phyloP scores from a whole-genome alignment of 1,284 basidiomycete genomes.

The Waitea zeae region DNA sequence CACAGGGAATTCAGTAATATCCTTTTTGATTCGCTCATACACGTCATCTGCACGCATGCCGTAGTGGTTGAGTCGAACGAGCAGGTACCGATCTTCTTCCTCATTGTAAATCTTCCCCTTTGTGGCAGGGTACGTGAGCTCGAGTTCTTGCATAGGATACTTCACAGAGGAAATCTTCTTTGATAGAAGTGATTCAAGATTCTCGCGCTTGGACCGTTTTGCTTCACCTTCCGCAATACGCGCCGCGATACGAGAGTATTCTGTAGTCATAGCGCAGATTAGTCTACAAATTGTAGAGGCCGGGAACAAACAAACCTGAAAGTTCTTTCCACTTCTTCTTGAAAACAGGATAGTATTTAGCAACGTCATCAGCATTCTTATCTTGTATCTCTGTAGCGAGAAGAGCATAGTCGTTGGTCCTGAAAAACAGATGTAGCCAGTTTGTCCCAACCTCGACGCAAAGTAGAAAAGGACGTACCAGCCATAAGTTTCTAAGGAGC shows the following conservation, averaged over 20 bases:
- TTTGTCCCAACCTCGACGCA: background rate
- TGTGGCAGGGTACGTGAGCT: slow-evolving; percentile 86
- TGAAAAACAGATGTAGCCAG: slow-evolving; percentile 12
- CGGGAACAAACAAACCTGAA: slow-evolving; percentile 31
- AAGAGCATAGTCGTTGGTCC: slow-evolving; percentile 57
- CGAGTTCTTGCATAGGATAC: slow-evolving; percentile 89
- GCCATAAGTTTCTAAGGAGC: slow-evolving; percentile 75
- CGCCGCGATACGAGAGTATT: slow-evolving; percentile 67
- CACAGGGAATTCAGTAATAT: slow-evolving; percentile 91
- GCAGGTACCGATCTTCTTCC: slow-evolving; percentile 92
- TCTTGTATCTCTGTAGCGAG: slow-evolving; percentile 80
- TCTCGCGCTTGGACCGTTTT: slow-evolving; percentile 75
- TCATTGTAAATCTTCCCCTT: slow-evolving; percentile 94
- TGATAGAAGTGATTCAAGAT: slow-evolving; percentile 59
- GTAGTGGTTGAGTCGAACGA: slow-evolving; percentile 85
- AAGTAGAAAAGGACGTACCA: slow-evolving; percentile 29
- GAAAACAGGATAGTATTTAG: slow-evolving; percentile 74
- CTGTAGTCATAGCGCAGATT: no score
- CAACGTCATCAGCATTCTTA: slow-evolving; percentile 72
- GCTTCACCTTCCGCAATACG: slow-evolving; percentile 75
- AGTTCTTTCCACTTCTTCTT: slow-evolving; percentile 83
- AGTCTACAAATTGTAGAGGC: no score
- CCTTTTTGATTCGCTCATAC: slow-evolving; percentile 91
- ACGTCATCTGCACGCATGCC: slow-evolving; percentile 86
- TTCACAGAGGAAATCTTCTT: slow-evolving; percentile 71